Evolutionary conservation across 1,139 yeast genomes (phyloP).

Genomic region (Sugiyamaella castrensis): DNA sequence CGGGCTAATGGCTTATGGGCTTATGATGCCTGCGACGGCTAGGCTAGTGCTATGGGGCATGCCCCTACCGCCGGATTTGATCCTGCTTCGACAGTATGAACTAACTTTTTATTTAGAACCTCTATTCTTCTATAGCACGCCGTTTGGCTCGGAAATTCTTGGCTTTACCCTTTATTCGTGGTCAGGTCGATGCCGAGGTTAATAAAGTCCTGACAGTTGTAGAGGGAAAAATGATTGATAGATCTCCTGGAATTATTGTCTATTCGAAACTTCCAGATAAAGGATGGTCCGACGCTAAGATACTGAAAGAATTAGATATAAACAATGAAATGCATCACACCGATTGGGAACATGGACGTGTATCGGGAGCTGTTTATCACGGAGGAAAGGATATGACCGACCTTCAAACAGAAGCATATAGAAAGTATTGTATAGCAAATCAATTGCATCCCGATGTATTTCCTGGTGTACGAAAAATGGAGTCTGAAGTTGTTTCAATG

Average conservation of each 20-base stretch:
- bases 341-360: constrained; percentile 79
- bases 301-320: constrained; percentile 47
- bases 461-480: constrained; percentile 96
- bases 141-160: constrained; percentile 21
- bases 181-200: constrained; percentile 62
- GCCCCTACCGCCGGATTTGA: constrained; percentile 1
- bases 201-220: constrained; percentile 46
- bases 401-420: constrained; percentile 74
- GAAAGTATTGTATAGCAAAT: constrained; percentile 78
- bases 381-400: constrained; percentile 76
- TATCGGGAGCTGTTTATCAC: constrained; percentile 95
- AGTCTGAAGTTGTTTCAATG: constrained; percentile 92
- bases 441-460: constrained; percentile 96
- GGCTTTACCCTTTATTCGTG: constrained; percentile 49
- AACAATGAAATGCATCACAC: constrained; percentile 52
- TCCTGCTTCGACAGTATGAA: too few species aligned
- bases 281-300: constrained; percentile 51
- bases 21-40: too few species aligned
- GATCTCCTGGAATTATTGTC: constrained; percentile 47
- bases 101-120: constrained; percentile 5
- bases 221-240: constrained; percentile 54
- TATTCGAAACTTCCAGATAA: constrained; percentile 52
- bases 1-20: neutral
- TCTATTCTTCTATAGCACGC: constrained; percentile 16
- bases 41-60: too few species aligned